Evolutionary conservation across 2,329 filamentous ascomycete species (phyloP).

Genomic region (Berkeleyomyces rouxiae): DNA sequence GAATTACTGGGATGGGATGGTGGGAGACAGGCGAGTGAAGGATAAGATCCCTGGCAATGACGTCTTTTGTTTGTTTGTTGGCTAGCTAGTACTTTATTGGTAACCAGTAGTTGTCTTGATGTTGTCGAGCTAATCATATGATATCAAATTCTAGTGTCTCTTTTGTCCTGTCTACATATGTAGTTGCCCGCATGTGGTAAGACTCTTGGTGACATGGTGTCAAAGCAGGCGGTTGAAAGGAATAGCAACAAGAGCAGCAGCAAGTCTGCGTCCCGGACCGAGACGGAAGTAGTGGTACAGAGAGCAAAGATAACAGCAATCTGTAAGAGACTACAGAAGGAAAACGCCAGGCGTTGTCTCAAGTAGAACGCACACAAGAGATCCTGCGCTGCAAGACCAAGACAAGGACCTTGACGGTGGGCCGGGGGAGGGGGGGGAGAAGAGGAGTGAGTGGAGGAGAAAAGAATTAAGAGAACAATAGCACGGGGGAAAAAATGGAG

Average conservation of each 20-base stretch:
- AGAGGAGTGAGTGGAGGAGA: neutral
- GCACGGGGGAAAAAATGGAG: neutral
- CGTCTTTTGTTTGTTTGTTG: neutral
- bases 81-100: neutral
- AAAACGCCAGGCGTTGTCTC: neutral
- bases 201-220: neutral
- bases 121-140: neutral
- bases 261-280: too few relatives aligned
- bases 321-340: neutral
- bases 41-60: neutral
- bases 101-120: neutral
- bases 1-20: neutral
- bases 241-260: too few relatives aligned
- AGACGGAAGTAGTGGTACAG: too few relatives aligned
- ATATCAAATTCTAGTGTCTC: neutral
- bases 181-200: neutral
- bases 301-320: too few relatives aligned
- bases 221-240: neutral
- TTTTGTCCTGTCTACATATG: neutral
- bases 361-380: neutral
- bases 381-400: neutral
- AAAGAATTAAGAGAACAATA: neutral
- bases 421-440: neutral
- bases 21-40: neutral
- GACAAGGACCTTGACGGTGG: neutral